A percentile compares a stretch with the other conserved stretches of the same genome.
phyloP scores from a whole-genome alignment of 352 stramenopile species.

The Globisporangium acanthophoron region DNA sequence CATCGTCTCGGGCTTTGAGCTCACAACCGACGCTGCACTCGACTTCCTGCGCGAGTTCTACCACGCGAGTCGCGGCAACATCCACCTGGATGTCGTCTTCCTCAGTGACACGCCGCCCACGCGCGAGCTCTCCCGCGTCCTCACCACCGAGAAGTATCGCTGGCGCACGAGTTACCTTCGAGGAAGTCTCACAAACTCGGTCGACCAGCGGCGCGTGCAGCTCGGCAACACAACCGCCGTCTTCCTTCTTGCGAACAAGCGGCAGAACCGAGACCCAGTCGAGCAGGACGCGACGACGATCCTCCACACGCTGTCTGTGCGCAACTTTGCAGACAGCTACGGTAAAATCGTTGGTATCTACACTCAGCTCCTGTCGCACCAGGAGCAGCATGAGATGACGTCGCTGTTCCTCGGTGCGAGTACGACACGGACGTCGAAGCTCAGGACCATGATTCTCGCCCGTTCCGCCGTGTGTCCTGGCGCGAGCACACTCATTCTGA shows the following conservation, averaged over 20 bases:
- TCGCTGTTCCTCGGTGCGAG: conserved; percentile 42
- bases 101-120: conserved; percentile 42
- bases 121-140: conserved; percentile 23
- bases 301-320: conserved; percentile 49
- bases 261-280: conserved; percentile 14
- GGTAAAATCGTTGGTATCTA: conserved; percentile 50
- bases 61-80: conserved; percentile 47
- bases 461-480: conserved; percentile 49
- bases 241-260: conserved; percentile 56
- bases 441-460: conserved; percentile 54
- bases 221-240: conserved; percentile 44
- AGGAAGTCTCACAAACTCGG: conserved; percentile 37
- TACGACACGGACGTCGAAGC: conserved; percentile 29
- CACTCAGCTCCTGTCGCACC: conserved; percentile 38
- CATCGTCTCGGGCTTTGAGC: conserved; percentile 43
- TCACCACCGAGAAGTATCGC: conserved; percentile 44
- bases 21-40: conserved; percentile 34
- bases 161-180: conserved; percentile 42
- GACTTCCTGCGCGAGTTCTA: conserved; percentile 77
- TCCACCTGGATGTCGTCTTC: conserved; percentile 63
- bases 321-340: conserved; percentile 51
- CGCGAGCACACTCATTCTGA: conserved; percentile 57
- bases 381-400: conserved; percentile 42
- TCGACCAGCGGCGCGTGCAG: conserved; percentile 41
- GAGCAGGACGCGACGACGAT: conserved; percentile 53